Base-by-base conservation (phyloP, 257 asterid species). In the Ilex aquifolium region DNA sequence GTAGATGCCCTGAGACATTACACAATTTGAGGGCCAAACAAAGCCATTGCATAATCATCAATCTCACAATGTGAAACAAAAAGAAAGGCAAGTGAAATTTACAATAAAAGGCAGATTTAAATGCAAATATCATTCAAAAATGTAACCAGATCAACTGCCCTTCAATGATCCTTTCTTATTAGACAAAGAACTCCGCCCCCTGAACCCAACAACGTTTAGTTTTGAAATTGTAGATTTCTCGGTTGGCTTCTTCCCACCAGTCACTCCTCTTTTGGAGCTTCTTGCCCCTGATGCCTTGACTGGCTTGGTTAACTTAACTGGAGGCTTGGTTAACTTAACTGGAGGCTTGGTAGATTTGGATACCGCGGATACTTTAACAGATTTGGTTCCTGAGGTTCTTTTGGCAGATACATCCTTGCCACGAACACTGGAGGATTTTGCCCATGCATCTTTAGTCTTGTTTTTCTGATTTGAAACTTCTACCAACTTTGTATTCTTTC, bases 181-280 rank as follows among this genome's bases (percentile, higher is more conserved):
- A 5, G 78, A 72, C 2, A 32, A 57, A 2, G 89, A 80, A 65
- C 91, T 87, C 36, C 90, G 78, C 16, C 97, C 99, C 80, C 97
- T 90, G 60, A 93, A 93, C 69, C 97, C 99, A 55, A 87, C 96
- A 31, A 93, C 99, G 61, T 75, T 78, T 69, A 93, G 84, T 79
- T 91, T 91, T 32, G 95, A 75, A n/a, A 63, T 61, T 44, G 70
- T 69, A 13, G 75, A 65, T 50, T 64, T 74, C 17, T 78, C 85
- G 1, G 68, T 39, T 31, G 56, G 79, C 74, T 66, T 89, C 77
- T 77, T 79, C 57, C 75, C 82, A 31, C 72, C 64, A 71, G 70
- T 57, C 2, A 72, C 7, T 15, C 31, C 21, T 17, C 76, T 66
- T 69, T 74, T 80, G 3, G 86, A 69, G 66, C 65, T 63, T 63